Evolutionary conservation across 148 eudicot species (phyloP).

Genomic region (Beta vulgaris): DNA sequence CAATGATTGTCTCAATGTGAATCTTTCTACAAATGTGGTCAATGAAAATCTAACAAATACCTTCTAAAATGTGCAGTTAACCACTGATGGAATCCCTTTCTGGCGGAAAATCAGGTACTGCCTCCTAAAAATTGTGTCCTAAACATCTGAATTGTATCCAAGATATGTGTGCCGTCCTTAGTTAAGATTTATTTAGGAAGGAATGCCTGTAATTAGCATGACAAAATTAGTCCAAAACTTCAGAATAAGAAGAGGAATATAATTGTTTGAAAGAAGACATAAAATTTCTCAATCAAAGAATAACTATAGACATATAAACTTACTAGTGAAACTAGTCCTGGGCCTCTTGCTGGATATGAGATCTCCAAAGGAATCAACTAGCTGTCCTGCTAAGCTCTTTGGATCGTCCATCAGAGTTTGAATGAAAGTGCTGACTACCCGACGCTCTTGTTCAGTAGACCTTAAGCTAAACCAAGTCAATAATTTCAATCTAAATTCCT

Average conservation of each 20-base stretch:
- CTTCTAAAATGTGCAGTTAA: slow-evolving; percentile 23
- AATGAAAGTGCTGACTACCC: slow-evolving; percentile 76
- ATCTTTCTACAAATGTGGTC: slow-evolving; percentile 26
- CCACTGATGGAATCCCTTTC: slow-evolving; percentile 7
- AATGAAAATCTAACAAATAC: slow-evolving; percentile 26
- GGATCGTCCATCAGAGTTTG: slow-evolving; percentile 70
- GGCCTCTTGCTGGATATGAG: slow-evolving; percentile 66
- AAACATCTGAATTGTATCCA: slow-evolving; percentile 15
- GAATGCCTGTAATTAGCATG: slow-evolving; percentile 26
- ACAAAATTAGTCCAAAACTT: slow-evolving; percentile 3
- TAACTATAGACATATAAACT: slow-evolving; percentile 17
- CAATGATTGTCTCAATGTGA: slow-evolving; percentile 30
- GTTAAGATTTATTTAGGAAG: slow-evolving; percentile 24
- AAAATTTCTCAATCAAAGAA: slow-evolving; percentile 1
- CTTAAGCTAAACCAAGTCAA: slow-evolving; percentile 90
- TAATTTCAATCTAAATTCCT: slow-evolving; percentile 69
- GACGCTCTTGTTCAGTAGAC: slow-evolving; percentile 78
- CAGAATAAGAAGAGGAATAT: not conserved
- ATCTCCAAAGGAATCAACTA: slow-evolving; percentile 74
- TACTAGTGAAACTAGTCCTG: slow-evolving; percentile 44
- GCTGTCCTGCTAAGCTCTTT: slow-evolving; percentile 72
- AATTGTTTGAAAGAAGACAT: not conserved
- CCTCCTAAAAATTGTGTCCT: slow-evolving; percentile 28
- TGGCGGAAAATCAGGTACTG: slow-evolving; percentile 12
- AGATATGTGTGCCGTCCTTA: slow-evolving; percentile 12